Evolutionary conservation across 306 rosid species (phyloP), one percentile per base, ranked within the genome.

Genomic region (Cicer cuneatum): DNA sequence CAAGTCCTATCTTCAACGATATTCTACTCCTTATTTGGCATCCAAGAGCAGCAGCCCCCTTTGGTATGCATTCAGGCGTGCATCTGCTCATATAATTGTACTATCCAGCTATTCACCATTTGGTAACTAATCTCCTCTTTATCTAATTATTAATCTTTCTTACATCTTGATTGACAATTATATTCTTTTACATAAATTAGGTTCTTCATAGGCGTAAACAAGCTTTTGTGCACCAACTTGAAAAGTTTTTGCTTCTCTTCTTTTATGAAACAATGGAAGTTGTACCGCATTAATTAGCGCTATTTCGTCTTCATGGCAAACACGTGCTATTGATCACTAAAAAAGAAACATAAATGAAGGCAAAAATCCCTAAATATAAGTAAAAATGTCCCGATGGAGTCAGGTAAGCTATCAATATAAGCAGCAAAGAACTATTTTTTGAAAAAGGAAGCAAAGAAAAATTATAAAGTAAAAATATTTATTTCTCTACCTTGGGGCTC

Each of bases 1-100:
- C 84, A 95, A 85, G 85, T 62, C 76, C 72, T 95, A 65, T 84
- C 93, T 90, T 79, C 54, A 89, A 13, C 92, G 98, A 75, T 87
- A 86, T 77, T 15, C 82, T 61, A 92, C 97, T 68, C 99, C 99
- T 78, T 82, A 87, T 80, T 35, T 81, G 77, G 96, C 96, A 65
- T 86, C 98, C 86, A 71, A 85, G 14, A 95, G 99, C 81, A 89
- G 83, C 88, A 92, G 69, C 76, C 97, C 97, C 46, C 96, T 95
- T 64, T 95, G 99, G 99, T 95, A 92, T 73, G 93, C 99, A 60
- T 68, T 95, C 78, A 82, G 99, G 84, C 90, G 97, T 18, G 99
- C 99, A 1, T 95, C 99, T 45, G 96, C 99, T 70, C 99, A 95
- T 77, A 86, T 95, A 79, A 92, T 95, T 33, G 96, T 95, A 69